Evolutionary conservation across 371 early-diverging fungal species (phyloP), one percentile per base, ranked within the genome.

Genomic region (Umbelopsis sp.): DNA sequence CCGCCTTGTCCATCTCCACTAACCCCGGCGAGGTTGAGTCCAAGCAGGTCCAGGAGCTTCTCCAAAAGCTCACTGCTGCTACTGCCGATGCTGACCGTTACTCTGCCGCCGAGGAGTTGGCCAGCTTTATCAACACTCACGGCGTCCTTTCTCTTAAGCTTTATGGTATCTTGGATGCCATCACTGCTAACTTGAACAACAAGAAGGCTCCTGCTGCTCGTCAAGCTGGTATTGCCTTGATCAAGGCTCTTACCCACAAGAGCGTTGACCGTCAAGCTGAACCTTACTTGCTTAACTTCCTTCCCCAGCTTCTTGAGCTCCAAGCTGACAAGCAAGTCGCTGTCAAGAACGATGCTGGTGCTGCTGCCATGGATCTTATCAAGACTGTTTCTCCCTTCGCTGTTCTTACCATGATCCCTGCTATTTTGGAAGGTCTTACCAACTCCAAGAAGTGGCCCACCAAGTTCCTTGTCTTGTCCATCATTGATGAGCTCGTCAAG

Each of bases 401-500:
- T 18, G 80, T 86, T 18, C 77, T 72, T 35, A 71, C 80, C 53
- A 68, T 91, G n/a, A 70, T 91, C 9, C 89, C 90, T 18, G 71
- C 79, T 32, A 77, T 90, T 65, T 80, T 83, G 63, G 87, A 88
- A 37, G 83, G 80, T 68, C 83, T 89, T 65, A 80, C 74, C 44
- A 85, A 89, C 75, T 84, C 87, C 63, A 88, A 86, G 67, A 92
- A 92, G 73, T 93, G 93, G 93, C 93, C 90, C 72, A 87, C 91
- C 63, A 88, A 89, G 78, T 83, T 86, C 29, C 89, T 84, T 37
- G 84, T 90, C 22, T 66, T 91, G 29, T 76, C 85, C 45, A 46
- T 88, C 11, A 65, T 92, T 51, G 84, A 80, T 10, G 73, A 76
- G 25, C 72, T 90, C 18, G 83, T 86, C 65, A 74, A 81, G 35